Conservation (phyloP, 1,284 basidiomycete species). For the Anthracocystis setariae region DNA sequence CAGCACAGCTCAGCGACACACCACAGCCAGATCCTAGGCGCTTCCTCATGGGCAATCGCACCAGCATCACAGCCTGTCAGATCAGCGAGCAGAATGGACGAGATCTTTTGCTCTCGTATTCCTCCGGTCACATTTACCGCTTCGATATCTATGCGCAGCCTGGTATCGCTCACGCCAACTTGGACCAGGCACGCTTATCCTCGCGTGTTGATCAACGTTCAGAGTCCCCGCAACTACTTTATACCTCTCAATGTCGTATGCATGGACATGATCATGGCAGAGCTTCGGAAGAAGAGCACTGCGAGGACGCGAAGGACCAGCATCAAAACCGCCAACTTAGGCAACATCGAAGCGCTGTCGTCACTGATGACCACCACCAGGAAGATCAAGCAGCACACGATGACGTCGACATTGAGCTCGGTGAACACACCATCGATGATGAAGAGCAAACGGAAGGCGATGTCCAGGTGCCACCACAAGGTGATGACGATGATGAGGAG, state of each 20-base stretch:
- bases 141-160: slow-evolving; percentile 63
- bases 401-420: not conserved
- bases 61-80: slow-evolving; percentile 65
- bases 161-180: slow-evolving; percentile 30
- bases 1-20: slow-evolving; percentile 10
- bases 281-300: not conserved
- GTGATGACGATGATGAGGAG: not conserved
- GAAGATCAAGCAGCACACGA: not conserved
- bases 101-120: slow-evolving; percentile 63
- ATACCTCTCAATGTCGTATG: not conserved
- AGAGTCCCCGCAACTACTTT: slow-evolving; percentile 6
- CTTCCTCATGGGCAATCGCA: slow-evolving; percentile 18
- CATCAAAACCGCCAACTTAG: not conserved
- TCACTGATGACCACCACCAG: not conserved
- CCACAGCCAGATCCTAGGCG: slow-evolving; percentile 12
- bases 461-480: not conserved
- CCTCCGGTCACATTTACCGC: slow-evolving; percentile 56
- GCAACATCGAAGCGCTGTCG: not conserved
- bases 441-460: slow-evolving; percentile 3
- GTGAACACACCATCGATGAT: not conserved
- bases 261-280: not conserved
- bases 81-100: slow-evolving; percentile 55
- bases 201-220: slow-evolving; percentile 4
- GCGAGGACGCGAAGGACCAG: not conserved
- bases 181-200: slow-evolving; percentile 17